phyloP scores from a whole-genome alignment of 768 basidiomycete genomes.

The Cubamyces sp. region DNA sequence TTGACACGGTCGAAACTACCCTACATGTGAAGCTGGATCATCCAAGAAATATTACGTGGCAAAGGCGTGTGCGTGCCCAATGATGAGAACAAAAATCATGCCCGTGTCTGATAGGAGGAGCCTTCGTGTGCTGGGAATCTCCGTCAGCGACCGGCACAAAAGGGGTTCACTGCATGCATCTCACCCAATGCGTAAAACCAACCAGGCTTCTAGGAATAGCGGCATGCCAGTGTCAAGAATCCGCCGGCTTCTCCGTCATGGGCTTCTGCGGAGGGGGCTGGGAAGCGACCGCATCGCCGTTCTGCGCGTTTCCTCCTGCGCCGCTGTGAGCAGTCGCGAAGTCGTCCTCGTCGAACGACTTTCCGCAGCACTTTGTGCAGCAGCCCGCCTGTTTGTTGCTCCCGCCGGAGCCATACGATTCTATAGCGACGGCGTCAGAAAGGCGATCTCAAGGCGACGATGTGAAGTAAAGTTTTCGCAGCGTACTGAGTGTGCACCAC shows the following conservation, averaged over 20 bases:
- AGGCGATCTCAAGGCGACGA: too few species aligned
- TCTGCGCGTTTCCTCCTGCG: neutral
- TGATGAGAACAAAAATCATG: too few species aligned
- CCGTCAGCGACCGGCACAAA: too few species aligned
- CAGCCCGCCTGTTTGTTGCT: conserved; percentile 15
- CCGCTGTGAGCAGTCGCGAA: conserved; percentile 9
- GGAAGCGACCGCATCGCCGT: neutral
- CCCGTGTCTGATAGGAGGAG: too few species aligned
- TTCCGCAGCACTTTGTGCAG: conserved; percentile 12
- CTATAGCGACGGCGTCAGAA: neutral
- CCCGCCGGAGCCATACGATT: neutral
- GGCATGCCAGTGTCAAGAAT: neutral
- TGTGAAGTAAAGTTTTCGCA: neutral
- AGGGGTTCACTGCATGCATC: too few species aligned
- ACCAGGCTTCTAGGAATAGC: too few species aligned
- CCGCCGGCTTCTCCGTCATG: conserved; percentile 9
- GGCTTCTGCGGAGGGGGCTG: conserved; percentile 12
- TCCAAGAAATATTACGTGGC: too few species aligned
- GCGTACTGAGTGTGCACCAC: conserved; percentile 14
- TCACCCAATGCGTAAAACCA: too few species aligned
- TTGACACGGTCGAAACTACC: too few species aligned
- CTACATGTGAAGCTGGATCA: too few species aligned
- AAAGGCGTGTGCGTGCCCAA: too few species aligned
- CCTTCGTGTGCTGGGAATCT: too few species aligned
- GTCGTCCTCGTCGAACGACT: conserved; percentile 23